Base-by-base conservation (phyloP, 2,329 filamentous ascomycete genomes). In the Thelonectria blattea region DNA sequence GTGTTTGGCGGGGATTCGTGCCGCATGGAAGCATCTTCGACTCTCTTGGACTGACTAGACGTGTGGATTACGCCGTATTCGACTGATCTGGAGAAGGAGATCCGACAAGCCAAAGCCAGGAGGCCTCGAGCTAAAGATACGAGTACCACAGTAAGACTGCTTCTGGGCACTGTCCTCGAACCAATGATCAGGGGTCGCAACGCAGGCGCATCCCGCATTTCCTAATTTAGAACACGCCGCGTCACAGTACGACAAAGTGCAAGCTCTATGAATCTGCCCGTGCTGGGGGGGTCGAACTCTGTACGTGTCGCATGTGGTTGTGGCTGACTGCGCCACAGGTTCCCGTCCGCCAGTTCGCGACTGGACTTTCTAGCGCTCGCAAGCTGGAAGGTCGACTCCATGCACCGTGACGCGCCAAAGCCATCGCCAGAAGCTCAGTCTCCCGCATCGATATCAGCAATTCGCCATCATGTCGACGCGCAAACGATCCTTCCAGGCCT, bases 311-410 rank as follows among this genome's bases (percentile, higher is more conserved):
- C 63, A 68, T 71, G 62, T 68, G 65, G 58, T 55, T 68, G 69
- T 71, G 69, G 68, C 69, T 71, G 61, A 56, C 62, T 64, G 59
- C 68, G 69, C 69, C 69, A 70, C 69, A 58, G 5, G 20, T n/a
- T n/a, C n/a, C n/a, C n/a, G n/a, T 20, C 8, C 62, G 45, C 63
- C 49, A 54, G 62, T 64, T 65, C 65, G 66, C 67, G 66, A 69
- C 65, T 65, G 66, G 65, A 69, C 58, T 43, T 58, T 45, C 54
- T 60, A 66, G 52, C 61, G 52, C 51, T 55, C 57, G 45, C 43
- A 50, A 41, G 55, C 48, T n/a, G n/a, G 22, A 24, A 24, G 22
- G 22, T 48, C 51, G 65, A 65, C 65, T 68, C 60, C 63, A 63
- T 7, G 53, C 42, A 64, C 60, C 65, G 66, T 70, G 66, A 71